phyloP scores from a whole-genome alignment of 2,329 filamentous ascomycete species.

The Lachnellula occidentalis region DNA sequence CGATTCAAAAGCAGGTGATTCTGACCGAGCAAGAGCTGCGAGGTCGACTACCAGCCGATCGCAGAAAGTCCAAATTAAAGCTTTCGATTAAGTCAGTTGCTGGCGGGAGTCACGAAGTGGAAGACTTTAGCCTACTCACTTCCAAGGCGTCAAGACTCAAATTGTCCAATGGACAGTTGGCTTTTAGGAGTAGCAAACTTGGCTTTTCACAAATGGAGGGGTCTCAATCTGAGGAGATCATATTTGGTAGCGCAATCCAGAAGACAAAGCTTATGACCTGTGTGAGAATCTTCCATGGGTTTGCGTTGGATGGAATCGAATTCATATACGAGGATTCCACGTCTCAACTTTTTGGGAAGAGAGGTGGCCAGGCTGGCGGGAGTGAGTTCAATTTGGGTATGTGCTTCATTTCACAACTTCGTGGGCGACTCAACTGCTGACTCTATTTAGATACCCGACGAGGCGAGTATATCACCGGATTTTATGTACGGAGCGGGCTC shows the following conservation, averaged over 20 bases:
- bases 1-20: slow-evolving; percentile 64
- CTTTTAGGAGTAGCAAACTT: slow-evolving; percentile 69
- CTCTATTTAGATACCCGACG: slow-evolving; percentile 62
- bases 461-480: slow-evolving; percentile 83
- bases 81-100: slow-evolving; percentile 72
- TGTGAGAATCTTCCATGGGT: slow-evolving; percentile 71
- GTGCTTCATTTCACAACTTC: slow-evolving; percentile 27
- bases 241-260: slow-evolving; percentile 64
- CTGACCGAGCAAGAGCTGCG: slow-evolving; percentile 73
- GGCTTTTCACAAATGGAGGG: slow-evolving; percentile 68
- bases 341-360: slow-evolving; percentile 80
- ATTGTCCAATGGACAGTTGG: slow-evolving; percentile 67
- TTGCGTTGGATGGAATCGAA: slow-evolving; percentile 77
- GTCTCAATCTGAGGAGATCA: slow-evolving; percentile 62
- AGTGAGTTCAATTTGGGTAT: slow-evolving; percentile 73
- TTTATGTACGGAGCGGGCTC: slow-evolving; percentile 70
- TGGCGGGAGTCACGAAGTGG: slow-evolving; percentile 66
- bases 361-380: slow-evolving; percentile 62
- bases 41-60: slow-evolving; percentile 63
- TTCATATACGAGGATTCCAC: slow-evolving; percentile 88
- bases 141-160: slow-evolving; percentile 71
- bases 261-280: slow-evolving; percentile 69
- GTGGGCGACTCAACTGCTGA: slow-evolving; percentile 6
- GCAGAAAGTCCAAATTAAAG: slow-evolving; percentile 64
- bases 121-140: slow-evolving; percentile 65